Evolutionary conservation across 176 grass and related monocot species (phyloP).

Genomic region (Triticum timopheevii): DNA sequence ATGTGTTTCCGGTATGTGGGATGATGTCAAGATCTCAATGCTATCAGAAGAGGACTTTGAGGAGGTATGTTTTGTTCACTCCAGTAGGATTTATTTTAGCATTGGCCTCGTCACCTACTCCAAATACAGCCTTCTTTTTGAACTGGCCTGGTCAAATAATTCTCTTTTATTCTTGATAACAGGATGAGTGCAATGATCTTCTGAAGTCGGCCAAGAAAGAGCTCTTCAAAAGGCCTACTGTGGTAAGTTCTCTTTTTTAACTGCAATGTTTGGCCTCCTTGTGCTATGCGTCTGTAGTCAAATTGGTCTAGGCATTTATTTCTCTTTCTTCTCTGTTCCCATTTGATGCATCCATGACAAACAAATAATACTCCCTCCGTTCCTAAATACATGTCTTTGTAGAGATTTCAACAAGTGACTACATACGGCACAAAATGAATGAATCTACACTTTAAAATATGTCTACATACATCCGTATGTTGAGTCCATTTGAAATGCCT

Average conservation of each 20-base stretch:
- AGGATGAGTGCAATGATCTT: constrained; percentile 78
- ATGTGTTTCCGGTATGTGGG: constrained; percentile 47
- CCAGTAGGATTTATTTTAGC: constrained; percentile 8
- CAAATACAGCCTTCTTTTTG: not conserved
- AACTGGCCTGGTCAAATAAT: constrained; percentile 17
- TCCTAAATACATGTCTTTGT: no score
- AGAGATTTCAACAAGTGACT: no score
- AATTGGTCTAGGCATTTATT: constrained; percentile 3
- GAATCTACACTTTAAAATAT: no score
- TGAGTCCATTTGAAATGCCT: no score
- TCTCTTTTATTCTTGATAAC: constrained; percentile 35
- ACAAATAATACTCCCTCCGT: not conserved
- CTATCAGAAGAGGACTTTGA: constrained; percentile 70
- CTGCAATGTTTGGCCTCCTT: constrained; percentile 14
- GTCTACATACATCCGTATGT: no score
- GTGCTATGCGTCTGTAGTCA: not conserved
- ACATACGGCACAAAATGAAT: no score
- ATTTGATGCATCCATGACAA: constrained; percentile 12
- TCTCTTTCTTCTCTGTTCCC: not conserved
- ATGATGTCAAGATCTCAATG: constrained; percentile 54
- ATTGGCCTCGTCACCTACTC: not conserved
- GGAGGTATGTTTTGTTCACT: constrained; percentile 55
- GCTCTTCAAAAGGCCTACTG: constrained; percentile 56
- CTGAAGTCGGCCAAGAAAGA: constrained; percentile 56
- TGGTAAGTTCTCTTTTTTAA: constrained; percentile 53